Evolutionary conservation across 1,139 yeast genomes (phyloP).

Genomic region (Sugiyamaella neomexicana): DNA sequence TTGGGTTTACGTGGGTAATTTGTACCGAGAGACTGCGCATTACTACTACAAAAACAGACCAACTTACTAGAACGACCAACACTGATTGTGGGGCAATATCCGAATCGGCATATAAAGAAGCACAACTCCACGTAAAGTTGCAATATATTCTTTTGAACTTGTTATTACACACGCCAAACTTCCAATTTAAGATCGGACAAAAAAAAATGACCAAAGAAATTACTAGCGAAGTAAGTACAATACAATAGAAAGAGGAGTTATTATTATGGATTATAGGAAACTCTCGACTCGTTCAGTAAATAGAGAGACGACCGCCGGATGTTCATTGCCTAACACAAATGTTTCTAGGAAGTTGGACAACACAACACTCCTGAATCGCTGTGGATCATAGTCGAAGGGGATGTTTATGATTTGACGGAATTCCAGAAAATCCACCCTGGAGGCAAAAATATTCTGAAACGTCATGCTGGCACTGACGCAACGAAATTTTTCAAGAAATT

Average conservation of each 20-base stretch:
- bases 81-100: constrained; percentile 1
- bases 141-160: neutral
- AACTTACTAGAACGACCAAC: neutral
- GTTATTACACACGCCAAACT: too few relatives aligned
- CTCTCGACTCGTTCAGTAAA: neutral
- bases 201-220: constrained; percentile 11
- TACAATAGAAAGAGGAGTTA: too few relatives aligned
- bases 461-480: constrained; percentile 90
- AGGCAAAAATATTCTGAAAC: constrained; percentile 70
- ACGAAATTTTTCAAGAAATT: constrained; percentile 65
- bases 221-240: constrained; percentile 13
- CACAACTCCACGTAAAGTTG: neutral
- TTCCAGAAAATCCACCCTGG: constrained; percentile 95
- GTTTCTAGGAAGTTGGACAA: constrained; percentile 58
- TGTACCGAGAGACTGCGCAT: neutral
- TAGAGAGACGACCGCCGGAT: neutral
- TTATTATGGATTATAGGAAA: too few relatives aligned
- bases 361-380: constrained; percentile 78
- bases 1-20: neutral
- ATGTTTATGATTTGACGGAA: constrained; percentile 79
- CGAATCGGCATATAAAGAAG: neutral
- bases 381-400: constrained; percentile 86
- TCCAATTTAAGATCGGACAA: neutral
- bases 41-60: neutral
- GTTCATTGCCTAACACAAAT: constrained; percentile 5